Base-by-base conservation (phyloP, 163 green algal species). In the Coccomyxa subellipsoidea region DNA sequence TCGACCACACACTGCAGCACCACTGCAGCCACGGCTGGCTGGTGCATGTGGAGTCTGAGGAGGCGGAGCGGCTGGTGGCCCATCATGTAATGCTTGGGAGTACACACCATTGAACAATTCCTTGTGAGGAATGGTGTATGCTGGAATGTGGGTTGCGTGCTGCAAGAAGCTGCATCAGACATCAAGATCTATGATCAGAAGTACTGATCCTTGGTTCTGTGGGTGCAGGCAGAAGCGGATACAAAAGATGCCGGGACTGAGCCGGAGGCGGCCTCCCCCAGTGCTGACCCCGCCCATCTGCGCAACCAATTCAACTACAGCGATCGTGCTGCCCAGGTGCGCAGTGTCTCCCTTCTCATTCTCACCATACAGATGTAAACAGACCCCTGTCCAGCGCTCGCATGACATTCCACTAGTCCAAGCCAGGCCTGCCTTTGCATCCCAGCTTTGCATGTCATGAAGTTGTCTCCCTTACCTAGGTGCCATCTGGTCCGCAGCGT, bases 281-380 rank as follows among this genome's bases (percentile, higher is more conserved):
- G 81, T 90, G 84, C 75, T 85, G 89, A 73, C 66, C 29, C 29
- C 66, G 27, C 29, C 66, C 89, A 94, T 88, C 89, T 98, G 81
- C 89, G 93, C 25, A 98, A 98, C 86, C 91, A 96, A 81, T 98
- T 98, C 89, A 98, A 98, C 89, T 98, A 96, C 85, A 93, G 84
- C 40, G 94, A 98, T 71, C 86, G 95, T 3, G 94, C 91, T 0
- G 91, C 91, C 25, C 66, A 73, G 7, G 66, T 73, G 7, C 7
- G 66, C 66, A 34, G 66, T 34, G 59, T 73, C 29, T 37, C n/a
- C 66, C n/a, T n/a, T n/a, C n/a, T n/a, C 7, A 73, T 35, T 8
- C 21, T 36, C n/a, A 72, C 6, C 9, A 34, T 72, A 10, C 21
- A 31, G 6, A 37, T 36, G 21, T 73, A 35, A 34, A 37, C 18